Evolutionary conservation across 2,329 filamentous ascomycete species (phyloP).

Genomic region (Fusarium sp.): DNA sequence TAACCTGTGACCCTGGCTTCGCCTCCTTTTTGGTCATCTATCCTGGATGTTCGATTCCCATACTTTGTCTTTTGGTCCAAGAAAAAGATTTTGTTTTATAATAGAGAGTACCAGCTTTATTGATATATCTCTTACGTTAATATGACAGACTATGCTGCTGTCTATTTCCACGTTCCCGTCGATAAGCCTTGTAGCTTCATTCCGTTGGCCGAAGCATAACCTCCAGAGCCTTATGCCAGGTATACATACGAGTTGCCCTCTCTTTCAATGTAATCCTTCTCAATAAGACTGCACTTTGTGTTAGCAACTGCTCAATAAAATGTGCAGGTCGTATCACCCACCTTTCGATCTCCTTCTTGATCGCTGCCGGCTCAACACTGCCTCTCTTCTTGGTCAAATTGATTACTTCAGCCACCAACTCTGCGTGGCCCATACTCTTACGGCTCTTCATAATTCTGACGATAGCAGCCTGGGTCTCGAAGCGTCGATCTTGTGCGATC

Average conservation of each 20-base stretch:
- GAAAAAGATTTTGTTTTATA: neutral
- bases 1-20: slow-evolving; percentile 15
- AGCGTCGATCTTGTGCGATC: slow-evolving; percentile 90
- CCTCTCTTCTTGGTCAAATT: slow-evolving; percentile 89
- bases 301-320: slow-evolving; percentile 16
- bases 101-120: neutral
- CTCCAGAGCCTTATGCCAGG: slow-evolving; percentile 67
- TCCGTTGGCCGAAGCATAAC: neutral
- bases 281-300: slow-evolving; percentile 76
- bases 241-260: slow-evolving; percentile 81
- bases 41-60: slow-evolving; percentile 25
- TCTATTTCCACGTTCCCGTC: neutral
- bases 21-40: slow-evolving; percentile 20
- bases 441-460: slow-evolving; percentile 97
- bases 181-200: slow-evolving; percentile 1
- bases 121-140: neutral
- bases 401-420: slow-evolving; percentile 93
- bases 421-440: slow-evolving; percentile 88
- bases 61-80: neutral
- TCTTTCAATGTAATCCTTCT: slow-evolving; percentile 93
- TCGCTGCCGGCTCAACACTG: slow-evolving; percentile 86
- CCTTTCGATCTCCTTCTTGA: slow-evolving; percentile 98
- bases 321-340: slow-evolving; percentile 62
- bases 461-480: slow-evolving; percentile 97
- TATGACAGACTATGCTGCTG: neutral